Conservation (phyloP, 2,329 filamentous ascomycete species). For the Aspergillus sp. region DNA sequence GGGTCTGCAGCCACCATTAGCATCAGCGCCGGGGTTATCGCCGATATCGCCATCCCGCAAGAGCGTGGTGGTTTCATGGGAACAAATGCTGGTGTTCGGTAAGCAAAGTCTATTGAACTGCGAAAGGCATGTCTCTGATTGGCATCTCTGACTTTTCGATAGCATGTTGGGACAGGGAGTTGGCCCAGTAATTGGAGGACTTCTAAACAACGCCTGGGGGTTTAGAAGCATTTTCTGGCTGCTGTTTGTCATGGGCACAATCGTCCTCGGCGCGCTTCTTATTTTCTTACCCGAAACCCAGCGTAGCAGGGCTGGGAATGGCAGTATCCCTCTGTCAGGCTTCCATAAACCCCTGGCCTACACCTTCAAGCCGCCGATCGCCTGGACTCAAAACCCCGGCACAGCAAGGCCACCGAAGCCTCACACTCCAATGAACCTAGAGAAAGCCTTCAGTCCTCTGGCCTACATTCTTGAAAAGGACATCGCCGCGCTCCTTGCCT, state of each 20-base stretch:
- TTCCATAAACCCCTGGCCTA: conserved; percentile 44
- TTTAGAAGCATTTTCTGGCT: conserved; percentile 45
- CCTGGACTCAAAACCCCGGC: not conserved
- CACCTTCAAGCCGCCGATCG: conserved; percentile 10
- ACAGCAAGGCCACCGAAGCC: not conserved
- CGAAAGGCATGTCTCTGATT: not conserved
- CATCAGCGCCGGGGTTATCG: conserved; percentile 41
- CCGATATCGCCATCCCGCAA: conserved; percentile 38
- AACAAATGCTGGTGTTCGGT: conserved; percentile 32
- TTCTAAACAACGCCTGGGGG: conserved; percentile 35
- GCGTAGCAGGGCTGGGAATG: conserved; percentile 40
- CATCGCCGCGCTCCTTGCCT: conserved; percentile 45
- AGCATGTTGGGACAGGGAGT: conserved; percentile 47
- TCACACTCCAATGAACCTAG: conserved; percentile 24
- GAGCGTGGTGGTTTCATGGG: conserved; percentile 43
- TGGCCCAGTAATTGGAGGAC: conserved; percentile 46
- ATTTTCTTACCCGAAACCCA: conserved; percentile 45
- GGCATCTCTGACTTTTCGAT: conserved; percentile 19
- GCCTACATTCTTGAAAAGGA: conserved; percentile 48
- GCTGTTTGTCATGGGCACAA: conserved; percentile 37
- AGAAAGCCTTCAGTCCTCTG: conserved; percentile 41
- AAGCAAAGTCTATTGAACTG: not conserved
- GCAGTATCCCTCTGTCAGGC: conserved; percentile 38
- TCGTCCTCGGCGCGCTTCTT: conserved; percentile 39
- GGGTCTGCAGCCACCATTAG: conserved; percentile 8